Conservation (phyloP, 495 filamentous ascomycete species). For the Barbatosphaeria neglecta region DNA sequence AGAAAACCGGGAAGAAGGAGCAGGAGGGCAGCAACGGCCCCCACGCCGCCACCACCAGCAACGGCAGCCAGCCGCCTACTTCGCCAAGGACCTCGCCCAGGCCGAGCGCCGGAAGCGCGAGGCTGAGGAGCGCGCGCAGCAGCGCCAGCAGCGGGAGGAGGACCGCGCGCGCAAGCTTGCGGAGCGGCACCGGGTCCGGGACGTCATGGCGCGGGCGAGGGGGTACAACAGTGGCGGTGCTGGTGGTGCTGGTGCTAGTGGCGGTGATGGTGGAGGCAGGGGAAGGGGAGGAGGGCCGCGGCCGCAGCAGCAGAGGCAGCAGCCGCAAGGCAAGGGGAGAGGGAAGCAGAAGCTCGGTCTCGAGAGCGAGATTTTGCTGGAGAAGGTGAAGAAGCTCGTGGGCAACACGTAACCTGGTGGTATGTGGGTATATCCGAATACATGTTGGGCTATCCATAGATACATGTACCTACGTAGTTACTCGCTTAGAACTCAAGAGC, state of each 20-base stretch:
- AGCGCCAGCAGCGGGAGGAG: conserved; percentile 41
- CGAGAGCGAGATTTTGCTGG: conserved; percentile 72
- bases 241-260: background rate
- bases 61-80: conserved; percentile 52
- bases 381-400: conserved; percentile 67
- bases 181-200: conserved; percentile 51
- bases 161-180: conserved; percentile 45
- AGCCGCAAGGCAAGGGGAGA: conserved; percentile 61
- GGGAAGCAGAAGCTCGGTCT: conserved; percentile 69
- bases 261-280: background rate
- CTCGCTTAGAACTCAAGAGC: too few relatives aligned
- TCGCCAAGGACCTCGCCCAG: conserved; percentile 59
- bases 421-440: too few relatives aligned
- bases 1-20: background rate
- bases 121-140: conserved; percentile 46
- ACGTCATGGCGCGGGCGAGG: conserved; percentile 65
- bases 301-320: background rate
- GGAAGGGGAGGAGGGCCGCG: background rate
- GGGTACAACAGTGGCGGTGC: background rate
- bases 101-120: conserved; percentile 56
- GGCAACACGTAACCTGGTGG: too few relatives aligned
- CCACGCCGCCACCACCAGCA: conserved; percentile 7
- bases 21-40: background rate
- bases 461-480: too few relatives aligned
- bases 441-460: too few relatives aligned